Conservation (phyloP, 768 basidiomycete genomes). For the Auriculariales sp. region DNA sequence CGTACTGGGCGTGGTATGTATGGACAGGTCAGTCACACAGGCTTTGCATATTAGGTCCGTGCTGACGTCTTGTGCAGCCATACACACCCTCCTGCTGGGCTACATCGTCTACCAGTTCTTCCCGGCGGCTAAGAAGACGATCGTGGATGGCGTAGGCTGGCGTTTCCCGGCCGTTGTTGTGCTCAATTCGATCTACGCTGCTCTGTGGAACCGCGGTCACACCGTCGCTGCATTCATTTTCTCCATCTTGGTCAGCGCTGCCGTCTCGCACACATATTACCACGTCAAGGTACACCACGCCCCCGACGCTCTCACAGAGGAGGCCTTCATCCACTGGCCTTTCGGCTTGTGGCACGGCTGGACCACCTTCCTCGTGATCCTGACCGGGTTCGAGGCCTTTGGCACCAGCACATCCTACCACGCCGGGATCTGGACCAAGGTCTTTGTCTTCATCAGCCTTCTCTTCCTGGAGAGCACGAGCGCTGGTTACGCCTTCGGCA, state of each 20-base stretch:
- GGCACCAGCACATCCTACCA: constrained; percentile 23
- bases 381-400: constrained; percentile 17
- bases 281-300: constrained; percentile 22
- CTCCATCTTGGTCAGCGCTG: constrained; percentile 20
- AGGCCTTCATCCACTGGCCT: constrained; percentile 27
- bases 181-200: constrained; percentile 26
- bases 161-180: constrained; percentile 26
- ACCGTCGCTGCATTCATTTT: constrained; percentile 29
- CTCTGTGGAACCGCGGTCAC: constrained; percentile 14
- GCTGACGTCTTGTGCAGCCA: too few relatives aligned
- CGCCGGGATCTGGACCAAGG: constrained; percentile 24
- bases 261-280: constrained; percentile 26
- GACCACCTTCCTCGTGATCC: constrained; percentile 13
- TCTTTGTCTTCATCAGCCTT: constrained; percentile 28
- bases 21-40: too few relatives aligned
- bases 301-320: constrained; percentile 17
- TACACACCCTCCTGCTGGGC: constrained; percentile 28
- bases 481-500: constrained; percentile 27
- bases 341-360: constrained; percentile 27
- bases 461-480: constrained; percentile 23
- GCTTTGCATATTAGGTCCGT: too few relatives aligned
- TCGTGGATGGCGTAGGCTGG: constrained; percentile 26
- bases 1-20: constrained; percentile 20
- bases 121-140: constrained; percentile 16
- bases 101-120: constrained; percentile 19